Conservation (phyloP, 2,329 filamentous ascomycete genomes). For the Macrophomina pseudophaseolina region DNA sequence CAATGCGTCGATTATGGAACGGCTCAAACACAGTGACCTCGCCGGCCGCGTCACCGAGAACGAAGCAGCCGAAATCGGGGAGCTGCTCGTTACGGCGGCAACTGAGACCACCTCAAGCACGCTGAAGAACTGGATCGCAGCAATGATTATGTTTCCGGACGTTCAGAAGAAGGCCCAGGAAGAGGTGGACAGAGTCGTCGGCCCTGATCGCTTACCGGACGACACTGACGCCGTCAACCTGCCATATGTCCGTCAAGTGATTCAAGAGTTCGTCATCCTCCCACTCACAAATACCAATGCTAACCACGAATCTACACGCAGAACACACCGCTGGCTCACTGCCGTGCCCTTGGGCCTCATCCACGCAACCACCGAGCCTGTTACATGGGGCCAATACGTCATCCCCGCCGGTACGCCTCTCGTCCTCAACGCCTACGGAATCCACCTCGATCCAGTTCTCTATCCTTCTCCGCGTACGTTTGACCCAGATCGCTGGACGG, state of each 20-base stretch:
- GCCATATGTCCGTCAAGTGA: slow-evolving; percentile 25
- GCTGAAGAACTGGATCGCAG: slow-evolving; percentile 42
- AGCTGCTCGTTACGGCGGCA: background rate
- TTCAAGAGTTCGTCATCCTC: slow-evolving; percentile 28
- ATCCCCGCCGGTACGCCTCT: slow-evolving; percentile 50
- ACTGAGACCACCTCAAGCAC: slow-evolving; percentile 30
- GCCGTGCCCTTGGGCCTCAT: slow-evolving; percentile 37
- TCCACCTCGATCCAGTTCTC: slow-evolving; percentile 35
- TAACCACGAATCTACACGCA: slow-evolving; percentile 26
- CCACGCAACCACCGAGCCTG: slow-evolving; percentile 39
- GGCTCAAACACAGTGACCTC: background rate
- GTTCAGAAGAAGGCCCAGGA: slow-evolving; percentile 39
- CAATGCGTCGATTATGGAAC: slow-evolving; percentile 3
- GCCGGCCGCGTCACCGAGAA: background rate
- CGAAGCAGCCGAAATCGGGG: slow-evolving; percentile 2
- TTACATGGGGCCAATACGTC: slow-evolving; percentile 38
- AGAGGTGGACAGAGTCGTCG: slow-evolving; percentile 32
- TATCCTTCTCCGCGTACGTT: slow-evolving; percentile 23
- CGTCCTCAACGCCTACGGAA: slow-evolving; percentile 45
- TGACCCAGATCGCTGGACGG: slow-evolving; percentile 30
- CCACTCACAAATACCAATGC: slow-evolving; percentile 32
- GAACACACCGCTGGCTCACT: slow-evolving; percentile 15
- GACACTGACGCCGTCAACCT: slow-evolving; percentile 26
- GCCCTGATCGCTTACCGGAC: slow-evolving; percentile 27
- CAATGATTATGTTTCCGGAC: slow-evolving; percentile 36